These are phyloP conservation scores for Leccinum ochraceum DNA, from an alignment of 768 basidiomycete genomes.

Conservation along the genomic window DNA sequence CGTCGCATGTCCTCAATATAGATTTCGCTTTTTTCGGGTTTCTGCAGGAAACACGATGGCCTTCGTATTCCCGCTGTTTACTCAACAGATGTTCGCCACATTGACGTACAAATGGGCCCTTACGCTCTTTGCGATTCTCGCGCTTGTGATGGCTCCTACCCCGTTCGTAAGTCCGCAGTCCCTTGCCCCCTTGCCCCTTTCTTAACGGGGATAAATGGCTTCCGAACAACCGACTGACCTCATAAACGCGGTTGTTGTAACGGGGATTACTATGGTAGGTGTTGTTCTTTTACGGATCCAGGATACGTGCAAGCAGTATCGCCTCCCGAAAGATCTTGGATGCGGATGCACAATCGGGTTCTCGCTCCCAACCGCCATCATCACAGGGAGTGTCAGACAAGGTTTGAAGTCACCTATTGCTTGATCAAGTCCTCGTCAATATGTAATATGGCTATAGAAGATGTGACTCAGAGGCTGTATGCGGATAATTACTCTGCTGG, in stretches of 20 bases:
- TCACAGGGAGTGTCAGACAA: constrained; percentile 4
- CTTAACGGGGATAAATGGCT: neutral
- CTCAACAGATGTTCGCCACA: constrained; percentile 45
- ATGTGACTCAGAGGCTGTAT: neutral
- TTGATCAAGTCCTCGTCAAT: too few species aligned
- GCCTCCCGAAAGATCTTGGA: constrained; percentile 22
- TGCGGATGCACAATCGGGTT: constrained; percentile 10
- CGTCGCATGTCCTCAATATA: neutral
- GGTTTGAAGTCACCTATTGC: constrained; percentile 10
- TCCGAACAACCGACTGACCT: constrained; percentile 4
- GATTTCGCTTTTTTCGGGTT: neutral
- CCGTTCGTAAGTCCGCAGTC: constrained; percentile 38
- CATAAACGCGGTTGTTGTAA: neutral
- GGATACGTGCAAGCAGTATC: constrained; percentile 33
- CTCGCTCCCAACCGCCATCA: neutral
- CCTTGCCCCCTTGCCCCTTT: neutral
- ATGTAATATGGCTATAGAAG: neutral
- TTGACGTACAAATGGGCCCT: constrained; percentile 41
- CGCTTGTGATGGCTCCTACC: constrained; percentile 44
- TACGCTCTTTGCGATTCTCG: constrained; percentile 36
- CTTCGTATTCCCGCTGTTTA: constrained; percentile 52
- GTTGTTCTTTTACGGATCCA: constrained; percentile 34
- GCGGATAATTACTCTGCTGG: neutral
- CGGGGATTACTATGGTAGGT: constrained; percentile 13
- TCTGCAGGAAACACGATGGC: constrained; percentile 40